phyloP scores from a whole-genome alignment of 2,329 filamentous ascomycete species.

The Tolypocladium tundrense region DNA sequence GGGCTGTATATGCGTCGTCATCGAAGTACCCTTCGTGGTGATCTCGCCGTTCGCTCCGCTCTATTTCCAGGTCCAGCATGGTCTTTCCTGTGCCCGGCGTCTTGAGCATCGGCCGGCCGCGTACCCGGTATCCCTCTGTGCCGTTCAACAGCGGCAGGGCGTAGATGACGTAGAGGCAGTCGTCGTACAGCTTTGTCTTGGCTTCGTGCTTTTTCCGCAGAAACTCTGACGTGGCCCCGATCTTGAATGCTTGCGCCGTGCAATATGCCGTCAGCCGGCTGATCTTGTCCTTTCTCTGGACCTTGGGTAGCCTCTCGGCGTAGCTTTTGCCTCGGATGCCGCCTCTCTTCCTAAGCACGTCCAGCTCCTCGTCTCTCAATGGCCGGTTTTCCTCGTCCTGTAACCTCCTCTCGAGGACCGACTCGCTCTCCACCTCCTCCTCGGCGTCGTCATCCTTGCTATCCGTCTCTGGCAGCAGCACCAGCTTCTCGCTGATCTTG shows the following conservation, averaged over 20 bases:
- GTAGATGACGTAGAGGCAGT: slow-evolving; percentile 93
- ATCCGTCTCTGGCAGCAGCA: slow-evolving; percentile 75
- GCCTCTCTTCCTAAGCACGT: slow-evolving; percentile 51
- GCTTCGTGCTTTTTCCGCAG: slow-evolving; percentile 79
- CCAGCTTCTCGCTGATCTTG: slow-evolving; percentile 95
- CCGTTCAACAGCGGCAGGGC: slow-evolving; percentile 82
- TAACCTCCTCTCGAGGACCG: slow-evolving; percentile 22
- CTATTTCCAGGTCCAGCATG: slow-evolving; percentile 88
- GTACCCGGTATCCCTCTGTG: slow-evolving; percentile 73
- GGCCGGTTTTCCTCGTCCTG: slow-evolving; percentile 54
- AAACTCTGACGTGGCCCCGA: slow-evolving; percentile 81
- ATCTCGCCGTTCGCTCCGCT: slow-evolving; percentile 79
- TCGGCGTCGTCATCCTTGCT: slow-evolving; percentile 45
- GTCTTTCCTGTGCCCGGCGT: slow-evolving; percentile 84
- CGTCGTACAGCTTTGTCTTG: slow-evolving; percentile 93
- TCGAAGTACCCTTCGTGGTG: slow-evolving; percentile 89
- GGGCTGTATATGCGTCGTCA: slow-evolving; percentile 48
- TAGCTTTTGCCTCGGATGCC: slow-evolving; percentile 72
- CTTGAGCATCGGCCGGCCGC: slow-evolving; percentile 85
- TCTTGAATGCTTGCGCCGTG: slow-evolving; percentile 86
- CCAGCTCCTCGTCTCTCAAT: slow-evolving; percentile 56
- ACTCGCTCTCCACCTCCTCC: slow-evolving; percentile 45
- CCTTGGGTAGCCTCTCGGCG: slow-evolving; percentile 84
- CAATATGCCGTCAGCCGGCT: slow-evolving; percentile 91
- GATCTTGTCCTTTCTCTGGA: slow-evolving; percentile 75